These are phyloP conservation scores for Schrenkiella parvula DNA, from an alignment of 345 rosid species.

Conservation along the genomic window DNA sequence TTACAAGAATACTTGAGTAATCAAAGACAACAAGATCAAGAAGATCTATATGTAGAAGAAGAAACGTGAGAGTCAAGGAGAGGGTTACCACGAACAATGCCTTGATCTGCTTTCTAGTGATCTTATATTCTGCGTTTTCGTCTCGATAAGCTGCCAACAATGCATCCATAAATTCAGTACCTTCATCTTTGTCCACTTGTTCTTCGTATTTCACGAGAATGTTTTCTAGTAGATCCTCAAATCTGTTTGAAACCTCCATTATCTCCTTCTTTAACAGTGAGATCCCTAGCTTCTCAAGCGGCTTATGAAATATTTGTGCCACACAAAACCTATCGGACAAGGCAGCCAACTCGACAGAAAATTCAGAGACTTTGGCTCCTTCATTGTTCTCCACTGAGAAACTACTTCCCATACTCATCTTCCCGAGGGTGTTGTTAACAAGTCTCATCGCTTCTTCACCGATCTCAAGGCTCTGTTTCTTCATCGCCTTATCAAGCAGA, in stretches of 20 bases:
- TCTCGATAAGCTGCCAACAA: neutral
- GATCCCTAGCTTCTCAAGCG: conserved; percentile 7
- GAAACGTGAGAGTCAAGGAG: no score
- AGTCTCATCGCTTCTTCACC: neutral
- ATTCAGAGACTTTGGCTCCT: neutral
- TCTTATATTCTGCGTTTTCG: neutral
- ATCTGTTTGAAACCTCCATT: neutral
- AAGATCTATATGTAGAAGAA: no score
- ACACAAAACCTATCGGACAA: neutral
- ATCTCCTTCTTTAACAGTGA: neutral
- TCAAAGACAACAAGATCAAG: no score
- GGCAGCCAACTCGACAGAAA: neutral
- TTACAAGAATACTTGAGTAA: no score
- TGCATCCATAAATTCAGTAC: conserved; percentile 6
- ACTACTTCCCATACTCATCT: neutral
- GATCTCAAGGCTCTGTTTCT: neutral
- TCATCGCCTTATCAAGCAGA: neutral
- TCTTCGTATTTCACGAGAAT: neutral
- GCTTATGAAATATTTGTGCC: neutral
- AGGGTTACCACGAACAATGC: neutral
- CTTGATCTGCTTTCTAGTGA: neutral
- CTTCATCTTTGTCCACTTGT: neutral
- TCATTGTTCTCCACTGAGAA: neutral
- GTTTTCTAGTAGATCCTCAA: neutral
- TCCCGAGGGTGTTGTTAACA: neutral